A percentile compares a stretch with the other conserved stretches of the same genome.
These are phyloP conservation scores for Collybia sordida DNA, from an alignment of 768 basidiomycete species.

Conservation along the genomic window DNA sequence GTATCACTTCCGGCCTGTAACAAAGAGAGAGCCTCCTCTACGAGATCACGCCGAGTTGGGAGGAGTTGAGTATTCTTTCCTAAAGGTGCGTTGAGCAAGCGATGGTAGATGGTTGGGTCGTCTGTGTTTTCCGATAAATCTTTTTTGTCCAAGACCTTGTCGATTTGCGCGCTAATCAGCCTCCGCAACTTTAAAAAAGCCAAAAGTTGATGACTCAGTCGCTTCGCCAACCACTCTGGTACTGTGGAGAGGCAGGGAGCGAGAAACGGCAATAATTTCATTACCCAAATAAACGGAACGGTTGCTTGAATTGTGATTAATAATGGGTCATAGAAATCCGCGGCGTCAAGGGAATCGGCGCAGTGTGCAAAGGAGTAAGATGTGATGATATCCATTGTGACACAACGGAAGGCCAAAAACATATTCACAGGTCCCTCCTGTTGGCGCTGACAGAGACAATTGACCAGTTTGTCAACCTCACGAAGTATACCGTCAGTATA, in stretches of 20 bases:
- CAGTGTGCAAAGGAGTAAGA: constrained; percentile 38
- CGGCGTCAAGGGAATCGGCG: constrained; percentile 27
- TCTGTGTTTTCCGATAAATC: constrained; percentile 7
- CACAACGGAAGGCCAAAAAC: constrained; percentile 40
- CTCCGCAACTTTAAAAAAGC: constrained; percentile 9
- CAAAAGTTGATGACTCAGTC: constrained; percentile 6
- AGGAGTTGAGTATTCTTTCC: background rate
- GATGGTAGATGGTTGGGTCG: constrained; percentile 18
- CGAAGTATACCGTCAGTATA: background rate
- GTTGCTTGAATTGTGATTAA: constrained; percentile 28
- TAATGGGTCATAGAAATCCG: constrained; percentile 33
- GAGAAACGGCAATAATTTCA: constrained; percentile 31
- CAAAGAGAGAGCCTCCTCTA: constrained; percentile 36
- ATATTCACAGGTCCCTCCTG: constrained; percentile 27
- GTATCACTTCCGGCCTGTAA: constrained; percentile 39
- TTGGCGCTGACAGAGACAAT: constrained; percentile 13
- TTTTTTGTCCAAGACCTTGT: constrained; percentile 12
- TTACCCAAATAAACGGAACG: constrained; percentile 27
- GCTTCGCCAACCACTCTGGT: constrained; percentile 11
- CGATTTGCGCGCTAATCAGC: constrained; percentile 12
- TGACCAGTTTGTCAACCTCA: constrained; percentile 32
- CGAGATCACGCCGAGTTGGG: constrained; percentile 12
- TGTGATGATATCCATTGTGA: constrained; percentile 42
- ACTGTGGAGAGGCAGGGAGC: constrained; percentile 7
- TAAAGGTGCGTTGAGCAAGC: constrained; percentile 15